Conservation (phyloP, 768 basidiomycete species). For the Suillus variegatus region DNA sequence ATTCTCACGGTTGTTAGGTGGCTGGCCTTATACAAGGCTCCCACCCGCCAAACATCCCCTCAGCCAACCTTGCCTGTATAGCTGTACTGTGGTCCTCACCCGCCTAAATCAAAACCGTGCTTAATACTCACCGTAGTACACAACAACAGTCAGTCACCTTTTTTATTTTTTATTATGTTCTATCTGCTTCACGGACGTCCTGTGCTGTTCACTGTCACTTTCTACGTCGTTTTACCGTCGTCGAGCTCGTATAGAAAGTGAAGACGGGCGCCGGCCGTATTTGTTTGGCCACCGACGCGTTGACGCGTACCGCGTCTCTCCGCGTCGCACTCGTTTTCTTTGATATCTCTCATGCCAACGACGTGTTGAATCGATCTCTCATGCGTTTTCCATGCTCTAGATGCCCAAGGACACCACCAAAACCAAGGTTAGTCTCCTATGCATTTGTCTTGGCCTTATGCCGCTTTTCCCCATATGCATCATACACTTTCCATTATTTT, state of each 20-base stretch:
- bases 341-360: constrained; percentile 27
- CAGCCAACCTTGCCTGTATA: constrained; percentile 39
- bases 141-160: constrained; percentile 28
- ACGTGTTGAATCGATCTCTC: constrained; percentile 43
- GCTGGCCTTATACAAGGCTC: constrained; percentile 37
- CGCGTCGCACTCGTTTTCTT: constrained; percentile 16
- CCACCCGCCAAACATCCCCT: constrained; percentile 38
- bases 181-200: constrained; percentile 27
- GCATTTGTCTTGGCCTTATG: constrained; percentile 10
- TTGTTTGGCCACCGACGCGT: constrained; percentile 44
- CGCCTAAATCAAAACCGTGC: constrained; percentile 34
- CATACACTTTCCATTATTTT: not conserved
- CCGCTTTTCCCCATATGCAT: constrained; percentile 2
- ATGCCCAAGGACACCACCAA: constrained; percentile 82
- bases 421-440: constrained; percentile 55
- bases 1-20: constrained; percentile 36
- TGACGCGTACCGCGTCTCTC: constrained; percentile 29
- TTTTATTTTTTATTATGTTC: constrained; percentile 21
- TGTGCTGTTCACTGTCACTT: constrained; percentile 15
- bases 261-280: constrained; percentile 18
- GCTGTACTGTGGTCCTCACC: constrained; percentile 34
- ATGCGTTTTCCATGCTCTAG: constrained; percentile 40
- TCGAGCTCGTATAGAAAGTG: constrained; percentile 12
- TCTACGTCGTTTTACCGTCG: constrained; percentile 24
- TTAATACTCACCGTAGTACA: constrained; percentile 29